Percentiles rank a stretch among this genome's conserved stretches.
Conservation (phyloP, 345 rosid species). For the Hibiscus tridactylites region DNA sequence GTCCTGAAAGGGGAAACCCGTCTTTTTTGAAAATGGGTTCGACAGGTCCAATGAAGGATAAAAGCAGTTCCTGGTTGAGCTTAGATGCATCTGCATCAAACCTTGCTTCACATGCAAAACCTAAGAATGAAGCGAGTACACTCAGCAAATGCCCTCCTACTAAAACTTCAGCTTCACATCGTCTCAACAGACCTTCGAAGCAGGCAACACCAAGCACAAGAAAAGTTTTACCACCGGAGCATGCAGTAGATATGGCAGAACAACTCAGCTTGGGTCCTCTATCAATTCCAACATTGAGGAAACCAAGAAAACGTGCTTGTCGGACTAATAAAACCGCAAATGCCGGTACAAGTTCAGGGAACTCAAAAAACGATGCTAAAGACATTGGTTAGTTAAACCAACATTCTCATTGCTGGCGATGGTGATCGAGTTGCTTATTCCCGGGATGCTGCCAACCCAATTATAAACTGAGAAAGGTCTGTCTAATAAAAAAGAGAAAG, state of each 20-base stretch:
- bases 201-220: constrained; percentile 29
- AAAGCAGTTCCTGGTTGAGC: constrained; percentile 65
- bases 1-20: constrained; percentile 16
- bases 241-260: constrained; percentile 28
- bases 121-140: constrained; percentile 24
- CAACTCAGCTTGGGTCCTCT: constrained; percentile 47
- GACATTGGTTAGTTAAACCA: background rate
- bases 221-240: constrained; percentile 23
- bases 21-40: constrained; percentile 27
- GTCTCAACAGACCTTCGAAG: constrained; percentile 39
- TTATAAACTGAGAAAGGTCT: background rate
- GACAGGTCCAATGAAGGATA: constrained; percentile 33
- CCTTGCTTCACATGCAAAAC: constrained; percentile 22
- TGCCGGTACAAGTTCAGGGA: constrained; percentile 23
- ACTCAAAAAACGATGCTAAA: constrained; percentile 12
- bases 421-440: background rate
- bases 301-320: constrained; percentile 41
- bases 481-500: background rate
- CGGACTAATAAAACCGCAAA: constrained; percentile 30
- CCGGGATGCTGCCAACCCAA: background rate
- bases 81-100: constrained; percentile 46
- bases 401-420: background rate
- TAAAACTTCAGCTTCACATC: constrained; percentile 19
- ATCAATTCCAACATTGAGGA: constrained; percentile 29
- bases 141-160: constrained; percentile 14